phyloP scores from a whole-genome alignment of 306 rosid genomes.

The Begonia masoniana region DNA sequence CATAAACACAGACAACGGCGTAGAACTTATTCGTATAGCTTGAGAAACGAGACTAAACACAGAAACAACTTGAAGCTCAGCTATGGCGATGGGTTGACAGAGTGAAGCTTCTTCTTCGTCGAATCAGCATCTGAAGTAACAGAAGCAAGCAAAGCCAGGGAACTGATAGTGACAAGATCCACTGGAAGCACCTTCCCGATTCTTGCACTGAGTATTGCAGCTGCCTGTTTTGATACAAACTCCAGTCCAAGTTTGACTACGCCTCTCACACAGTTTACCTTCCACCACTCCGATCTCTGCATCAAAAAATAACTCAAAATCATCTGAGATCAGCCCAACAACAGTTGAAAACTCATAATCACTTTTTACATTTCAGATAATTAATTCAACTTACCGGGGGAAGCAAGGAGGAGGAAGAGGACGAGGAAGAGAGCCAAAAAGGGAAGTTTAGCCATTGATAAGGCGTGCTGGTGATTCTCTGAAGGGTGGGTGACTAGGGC shows the following conservation, averaged over 20 bases:
- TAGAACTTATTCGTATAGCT: too few relatives aligned
- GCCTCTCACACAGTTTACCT: constrained; percentile 12
- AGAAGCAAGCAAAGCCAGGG: constrained; percentile 27
- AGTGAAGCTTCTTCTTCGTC: too few relatives aligned
- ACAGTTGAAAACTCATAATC: too few relatives aligned
- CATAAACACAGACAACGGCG: too few relatives aligned
- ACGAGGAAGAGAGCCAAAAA: background rate
- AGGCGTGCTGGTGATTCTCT: too few relatives aligned
- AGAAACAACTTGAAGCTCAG: too few relatives aligned
- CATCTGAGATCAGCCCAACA: too few relatives aligned
- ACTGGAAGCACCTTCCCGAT: constrained; percentile 11
- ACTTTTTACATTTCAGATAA: too few relatives aligned
- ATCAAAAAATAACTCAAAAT: background rate
- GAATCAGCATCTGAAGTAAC: constrained; percentile 18
- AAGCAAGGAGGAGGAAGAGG: background rate
- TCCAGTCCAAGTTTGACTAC: constrained; percentile 20
- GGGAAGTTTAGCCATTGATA: background rate
- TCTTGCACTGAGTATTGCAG: constrained; percentile 14
- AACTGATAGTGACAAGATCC: constrained; percentile 20
- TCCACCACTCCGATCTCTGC: constrained; percentile 17
- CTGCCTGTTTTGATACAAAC: constrained; percentile 1
- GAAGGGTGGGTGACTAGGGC: too few relatives aligned
- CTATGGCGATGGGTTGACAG: too few relatives aligned
- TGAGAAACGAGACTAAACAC: too few relatives aligned
- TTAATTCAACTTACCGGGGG: background rate